Base-by-base conservation (phyloP, 768 basidiomycete genomes). In the Termitomyces sp. region DNA sequence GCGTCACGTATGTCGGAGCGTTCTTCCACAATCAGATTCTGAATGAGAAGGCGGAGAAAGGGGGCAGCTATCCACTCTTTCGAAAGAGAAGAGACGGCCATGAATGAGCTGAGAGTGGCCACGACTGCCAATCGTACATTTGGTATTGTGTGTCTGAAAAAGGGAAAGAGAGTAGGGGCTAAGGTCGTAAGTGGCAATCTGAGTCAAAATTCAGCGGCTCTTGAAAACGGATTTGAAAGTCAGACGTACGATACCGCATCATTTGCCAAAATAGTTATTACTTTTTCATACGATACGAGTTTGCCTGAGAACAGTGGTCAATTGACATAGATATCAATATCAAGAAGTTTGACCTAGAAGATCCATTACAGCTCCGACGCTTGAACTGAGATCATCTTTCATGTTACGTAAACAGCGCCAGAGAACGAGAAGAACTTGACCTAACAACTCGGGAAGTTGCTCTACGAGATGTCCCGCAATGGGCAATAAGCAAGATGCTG, bases 311-410 rank as follows among this genome's bases (percentile, higher is more conserved):
- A 41, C 44, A 51, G 37, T 59, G 54, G 56, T 47, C 34, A 56
- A 32, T 53, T 27, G 55, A 29, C 17, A 50, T 34, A 6, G 9
- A 5, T 32, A 12, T 29, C n/a, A n/a, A 53, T 31, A 41, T 57
- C 11, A 27, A 48, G 54, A 63, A 41, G 19, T 31, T 75, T 58
- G 61, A 94, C 95, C 91, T n/a, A 99, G 76, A 2, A 99, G 77
- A 68, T 97, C 95, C 97, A 99, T 98, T 25, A 98, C 94, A 10
- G 92, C 89, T 40, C 95, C 95, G 38, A 97, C 93, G 58, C 95
- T 98, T 51, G 94, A 98, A 61, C 94, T 93, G 3, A 99, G 73
- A 64, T 99, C 97, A 69, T 99, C 97, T 67, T 94, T 95, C 83
- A 96, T 93, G 64, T 92, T 90, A 25, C 82, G 83, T 37, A 99